Evolutionary conservation across 2,329 filamentous ascomycete genomes (phyloP), one percentile per base, ranked within the genome.

Genomic region (Chaetomiaceae sp.): DNA sequence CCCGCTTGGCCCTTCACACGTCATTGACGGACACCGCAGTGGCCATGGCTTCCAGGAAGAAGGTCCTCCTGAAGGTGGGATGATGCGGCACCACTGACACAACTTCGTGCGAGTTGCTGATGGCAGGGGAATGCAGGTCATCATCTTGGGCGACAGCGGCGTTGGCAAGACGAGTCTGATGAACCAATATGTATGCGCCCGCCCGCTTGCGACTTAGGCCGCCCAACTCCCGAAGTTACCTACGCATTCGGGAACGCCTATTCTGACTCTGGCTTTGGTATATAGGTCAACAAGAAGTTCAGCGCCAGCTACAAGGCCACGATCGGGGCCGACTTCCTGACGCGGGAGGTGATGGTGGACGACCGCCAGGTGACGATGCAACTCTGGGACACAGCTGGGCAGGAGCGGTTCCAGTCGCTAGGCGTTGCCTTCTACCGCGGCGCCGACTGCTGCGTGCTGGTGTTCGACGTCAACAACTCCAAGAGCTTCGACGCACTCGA

Each of bases 91-190:
- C 20, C 24, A 15, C 27, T 20, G 26, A 15, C 18, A 17, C 15
- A n/a, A 18, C 29, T 7, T 3, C 4, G 17, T 7, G 15, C 14
- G 3, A 17, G 27, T 24, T 35, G 34, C 49, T 54, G 30, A 56
- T 38, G n/a, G 30, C 34, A 32, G 17, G 22, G 27, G 17, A 17
- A 22, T 55, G 37, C 61, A 97, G 91, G 90, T 98, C 64, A 98
- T 98, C 64, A 97, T 98, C 71, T 84, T 98, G 60, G 93, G 93
- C 61, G 93, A 98, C 70, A 97, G 91, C 70, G 93, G 93, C 72
- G 93, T 98, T 53, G 93, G 93, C 68, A 98, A 98, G 79, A 98
- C 93, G 52, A 96, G 89, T 71, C 83, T 98, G 80, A 98, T 98
- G 93, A 98, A 98, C 74, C 93, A 98, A 97, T 98, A 97, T 87